Evolutionary conservation across 179 eudicot genomes (phyloP), one percentile per base, ranked within the genome.

Genomic region (Pouteria campechiana): DNA sequence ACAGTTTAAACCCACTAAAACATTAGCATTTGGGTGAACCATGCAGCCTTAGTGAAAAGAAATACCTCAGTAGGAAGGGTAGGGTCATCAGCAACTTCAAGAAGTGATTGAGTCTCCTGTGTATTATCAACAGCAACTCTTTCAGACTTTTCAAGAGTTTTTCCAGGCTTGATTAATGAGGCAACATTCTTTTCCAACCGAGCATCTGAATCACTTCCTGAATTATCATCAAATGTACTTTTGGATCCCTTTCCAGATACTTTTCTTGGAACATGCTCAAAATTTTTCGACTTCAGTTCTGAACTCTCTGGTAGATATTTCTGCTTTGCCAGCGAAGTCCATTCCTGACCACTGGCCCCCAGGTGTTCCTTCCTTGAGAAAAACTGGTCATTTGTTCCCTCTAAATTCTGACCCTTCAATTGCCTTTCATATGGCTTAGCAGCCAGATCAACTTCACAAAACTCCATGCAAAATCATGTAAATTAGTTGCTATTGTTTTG

Each of bases 31-130:
- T n/a, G n/a, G n/a, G n/a, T n/a, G n/a, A n/a, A n/a, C n/a, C n/a
- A n/a, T n/a, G n/a, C n/a, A n/a, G n/a, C n/a, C n/a, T n/a, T n/a
- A n/a, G n/a, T n/a, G n/a, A n/a, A n/a, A n/a, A n/a, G n/a, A n/a
- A 21, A 42, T 65, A 90, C 98, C 90, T 90, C 96, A 12, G 65
- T 55, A 20, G 96, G 94, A 54, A 90, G 64, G 36, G 67, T 52
- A 35, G 90, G 65, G 66, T 90, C 78, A 47, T 64, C 54, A 52
- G 57, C 56, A 58, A 65, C 69, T 67, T 70, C 73, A 37, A 35
- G 41, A 56, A 32, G 36, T 25, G 43, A 16, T n/a, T n/a, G n/a
- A n/a, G n/a, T n/a, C 50, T 46, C 68, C 39, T 76, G 36, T 39
- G 72, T 60, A 34, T 32, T 44, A 38, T 48, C 65, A 31, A 49